Base-by-base conservation (phyloP, 2,329 filamentous ascomycete species). In the Zalaria sp. region DNA sequence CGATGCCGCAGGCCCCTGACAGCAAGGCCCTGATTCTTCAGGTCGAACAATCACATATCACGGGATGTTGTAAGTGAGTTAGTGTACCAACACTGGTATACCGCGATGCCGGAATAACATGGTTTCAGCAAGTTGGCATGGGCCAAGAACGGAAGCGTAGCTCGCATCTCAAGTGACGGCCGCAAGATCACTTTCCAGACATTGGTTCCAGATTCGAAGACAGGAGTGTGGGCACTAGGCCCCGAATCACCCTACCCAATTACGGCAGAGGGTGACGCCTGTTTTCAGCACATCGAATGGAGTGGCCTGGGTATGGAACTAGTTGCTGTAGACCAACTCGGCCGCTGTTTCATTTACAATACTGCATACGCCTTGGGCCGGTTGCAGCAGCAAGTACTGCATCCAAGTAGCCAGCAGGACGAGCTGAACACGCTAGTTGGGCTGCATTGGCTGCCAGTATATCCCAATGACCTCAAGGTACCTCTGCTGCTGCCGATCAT, bases 131-230 rank as follows among this genome's bases (percentile, higher is more conserved):
- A 77, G 49, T 73, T 95, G 41, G 79, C 83, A 27, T 96, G 89
- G 88, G 94, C 89, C 7, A 87, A 80, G 53, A 75, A 78, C 46
- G 89, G 89, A 35, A 86, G 81, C 45, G 84, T 96, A 50, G 88
- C 88, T 27, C 81, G 80, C 41, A 81, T 96, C 49, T 75, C 79
- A 18, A 65, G 75, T 10, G 81, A 88, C 60, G 82, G 83, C 27
- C 72, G 72, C 38, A 71, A 69, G 9, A 66, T 95, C 40, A 77
- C 83, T 54, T 69, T 93, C 37, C 77, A 80, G 45, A 80, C 84
- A 55, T 69, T 94, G 39, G 72, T 76, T 29, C 79, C 81, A 53
- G 71, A 79, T 49, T 72, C 78, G 1, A 70, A 77, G 8, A 73
- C 81, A 60, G 84, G 81, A 2, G 70, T 69, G 34, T 95, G 88